phyloP scores from a whole-genome alignment of 768 basidiomycete genomes.

The Phanerochaete sordida region DNA sequence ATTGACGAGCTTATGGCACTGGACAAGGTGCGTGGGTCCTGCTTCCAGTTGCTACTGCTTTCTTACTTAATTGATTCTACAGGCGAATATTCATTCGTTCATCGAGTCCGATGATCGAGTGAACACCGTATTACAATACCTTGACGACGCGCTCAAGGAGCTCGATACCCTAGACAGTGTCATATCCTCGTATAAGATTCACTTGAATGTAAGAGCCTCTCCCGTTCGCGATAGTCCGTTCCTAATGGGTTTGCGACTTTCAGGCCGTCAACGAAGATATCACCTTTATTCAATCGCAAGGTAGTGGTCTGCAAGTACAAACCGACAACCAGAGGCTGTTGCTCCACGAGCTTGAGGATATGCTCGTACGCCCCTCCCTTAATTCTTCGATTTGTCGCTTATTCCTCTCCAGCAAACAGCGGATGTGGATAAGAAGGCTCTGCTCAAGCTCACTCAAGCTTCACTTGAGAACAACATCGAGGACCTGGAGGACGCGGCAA shows the following conservation, averaged over 20 bases:
- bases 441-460: slow-evolving; percentile 81
- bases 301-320: slow-evolving; percentile 94
- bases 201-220: slow-evolving; percentile 71
- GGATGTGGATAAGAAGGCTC: slow-evolving; percentile 77
- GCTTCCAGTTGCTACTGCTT: too few relatives aligned
- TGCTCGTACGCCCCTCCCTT: slow-evolving; percentile 51
- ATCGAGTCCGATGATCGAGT: slow-evolving; percentile 94
- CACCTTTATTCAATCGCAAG: slow-evolving; percentile 91
- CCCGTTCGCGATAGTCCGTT: neutral
- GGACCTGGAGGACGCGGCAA: slow-evolving; percentile 75
- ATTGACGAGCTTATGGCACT: slow-evolving; percentile 88
- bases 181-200: slow-evolving; percentile 93
- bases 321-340: slow-evolving; percentile 92
- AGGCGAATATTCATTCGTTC: slow-evolving; percentile 98
- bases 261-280: slow-evolving; percentile 97
- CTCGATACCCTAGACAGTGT: slow-evolving; percentile 87
- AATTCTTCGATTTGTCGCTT: neutral
- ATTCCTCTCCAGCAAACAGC: slow-evolving; percentile 72
- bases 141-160: slow-evolving; percentile 87
- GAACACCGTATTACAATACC: slow-evolving; percentile 74
- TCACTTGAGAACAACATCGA: slow-evolving; percentile 86
- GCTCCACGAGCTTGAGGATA: slow-evolving; percentile 79
- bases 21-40: slow-evolving; percentile 63
- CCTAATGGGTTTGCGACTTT: slow-evolving; percentile 8
- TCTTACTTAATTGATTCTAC: too few relatives aligned